These are phyloP conservation scores for Epicoccum sorghinum DNA, from an alignment of 2,329 filamentous ascomycete genomes.

Conservation along the genomic window DNA sequence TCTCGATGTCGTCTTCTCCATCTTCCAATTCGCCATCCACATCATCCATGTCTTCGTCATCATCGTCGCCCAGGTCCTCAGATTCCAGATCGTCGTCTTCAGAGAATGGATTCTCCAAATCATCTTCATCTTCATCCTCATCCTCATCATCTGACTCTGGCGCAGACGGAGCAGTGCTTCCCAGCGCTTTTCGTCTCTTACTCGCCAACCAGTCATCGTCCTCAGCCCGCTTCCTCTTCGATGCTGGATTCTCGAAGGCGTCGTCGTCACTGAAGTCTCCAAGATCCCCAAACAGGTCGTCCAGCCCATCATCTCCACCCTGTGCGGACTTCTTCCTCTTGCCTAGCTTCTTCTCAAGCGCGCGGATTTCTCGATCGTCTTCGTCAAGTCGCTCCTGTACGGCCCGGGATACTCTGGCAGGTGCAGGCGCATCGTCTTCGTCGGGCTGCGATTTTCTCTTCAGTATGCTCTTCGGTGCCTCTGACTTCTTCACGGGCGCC, in stretches of 20 bases:
- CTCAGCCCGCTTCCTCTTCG: conserved; percentile 65
- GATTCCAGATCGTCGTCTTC: conserved; percentile 42
- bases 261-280: conserved; percentile 53
- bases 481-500: conserved; percentile 25
- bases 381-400: conserved; percentile 69
- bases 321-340: conserved; percentile 71
- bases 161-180: conserved; percentile 17
- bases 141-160: conserved; percentile 31
- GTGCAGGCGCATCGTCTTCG: conserved; percentile 23
- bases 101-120: conserved; percentile 18
- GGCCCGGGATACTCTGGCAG: conserved; percentile 41
- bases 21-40: conserved; percentile 45
- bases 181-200: conserved; percentile 61
- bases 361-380: conserved; percentile 88
- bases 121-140: conserved; percentile 24
- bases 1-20: conserved; percentile 32
- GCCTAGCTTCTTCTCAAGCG: conserved; percentile 85
- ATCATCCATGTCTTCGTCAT: conserved; percentile 27
- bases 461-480: conserved; percentile 39
- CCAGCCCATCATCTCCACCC: conserved; percentile 78
- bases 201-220: conserved; percentile 65
- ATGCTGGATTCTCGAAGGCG: conserved; percentile 51
- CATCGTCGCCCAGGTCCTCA: conserved; percentile 31
- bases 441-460: conserved; percentile 25
- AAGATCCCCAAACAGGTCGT: conserved; percentile 75